phyloP scores from a whole-genome alignment of 176 grass and related monocot genomes.

The Juncus effusus region DNA sequence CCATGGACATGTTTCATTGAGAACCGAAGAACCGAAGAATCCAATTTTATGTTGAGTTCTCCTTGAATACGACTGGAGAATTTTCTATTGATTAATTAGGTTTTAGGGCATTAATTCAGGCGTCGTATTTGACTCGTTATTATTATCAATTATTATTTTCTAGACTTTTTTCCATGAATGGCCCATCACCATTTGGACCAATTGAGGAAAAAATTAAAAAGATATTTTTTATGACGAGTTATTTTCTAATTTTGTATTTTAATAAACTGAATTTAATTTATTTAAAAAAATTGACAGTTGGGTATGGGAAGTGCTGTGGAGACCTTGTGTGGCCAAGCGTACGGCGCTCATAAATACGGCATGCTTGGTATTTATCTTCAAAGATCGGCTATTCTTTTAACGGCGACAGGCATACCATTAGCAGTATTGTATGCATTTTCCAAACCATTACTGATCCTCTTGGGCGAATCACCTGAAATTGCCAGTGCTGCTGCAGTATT shows the following conservation, averaged over 20 bases:
- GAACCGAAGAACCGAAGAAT: no score
- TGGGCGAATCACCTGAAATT: conserved; percentile 36
- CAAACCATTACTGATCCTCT: conserved; percentile 25
- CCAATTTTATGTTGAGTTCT: no score
- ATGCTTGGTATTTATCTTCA: conserved; percentile 54
- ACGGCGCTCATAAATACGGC: conserved; percentile 28
- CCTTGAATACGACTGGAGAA: conserved; percentile 4
- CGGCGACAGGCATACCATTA: conserved; percentile 27
- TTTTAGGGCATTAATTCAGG: no score
- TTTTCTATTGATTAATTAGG: not conserved
- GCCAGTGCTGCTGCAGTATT: conserved; percentile 27
- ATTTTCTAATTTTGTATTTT: no score
- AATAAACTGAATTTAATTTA: no score
- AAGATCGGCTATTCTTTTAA: conserved; percentile 44
- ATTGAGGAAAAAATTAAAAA: no score
- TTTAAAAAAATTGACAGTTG: conserved; percentile 10
- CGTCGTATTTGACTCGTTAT: no score
- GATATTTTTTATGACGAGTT: no score
- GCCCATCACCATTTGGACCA: no score
- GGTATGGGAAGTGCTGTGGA: conserved; percentile 42
- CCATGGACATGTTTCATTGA: no score
- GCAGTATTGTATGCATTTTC: conserved; percentile 33
- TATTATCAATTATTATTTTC: no score
- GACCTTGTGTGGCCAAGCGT: conserved; percentile 39
- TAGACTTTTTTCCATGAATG: no score